Base-by-base conservation (phyloP, 306 rosid species). In the Mimosa bimucronata region DNA sequence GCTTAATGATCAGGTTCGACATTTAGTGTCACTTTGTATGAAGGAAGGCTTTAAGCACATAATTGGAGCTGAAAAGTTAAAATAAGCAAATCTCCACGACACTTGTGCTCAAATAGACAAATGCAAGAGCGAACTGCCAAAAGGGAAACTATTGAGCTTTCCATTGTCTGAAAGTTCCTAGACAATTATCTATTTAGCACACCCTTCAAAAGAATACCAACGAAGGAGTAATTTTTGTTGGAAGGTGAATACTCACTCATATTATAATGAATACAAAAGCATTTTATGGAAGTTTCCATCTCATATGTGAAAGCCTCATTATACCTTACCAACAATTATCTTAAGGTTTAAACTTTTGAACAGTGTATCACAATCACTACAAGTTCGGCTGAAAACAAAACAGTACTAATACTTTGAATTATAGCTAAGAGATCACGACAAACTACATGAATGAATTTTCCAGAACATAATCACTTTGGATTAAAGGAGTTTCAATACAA, bases 21-120 rank as follows among this genome's bases (percentile, higher is more conserved):
- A 52, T 48, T 48, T 46, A 28, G 45, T 72, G 7, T 19, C 61
- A 16, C 61, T 40, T 68, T 40, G 21, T 71, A 26, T 26, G 28
- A 28, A 71, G 26, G 61, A 69, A 12, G 12, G 21, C 74, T 25
- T 25, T 34, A 26, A 44, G 23, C 31, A 19, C 62, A 48, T 8
- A 29, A 48, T 18, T 45, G 53, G 34, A 72, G 55, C 16, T 50
- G 11, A 50, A 48, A 72, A 71, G 60, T 72, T 46, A 38, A 50
- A 34, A 29, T 16, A 48, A 48, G 23, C 30, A 52, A 45, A 2
- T 31, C 60, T 71, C 44, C 55, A 40, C 42, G n/a, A 29, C 64
- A 29, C 5, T 48, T 48, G 50, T 25, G 40, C 16, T 30, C 18
- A 14, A 26, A 50, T 5, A 50, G 61, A 71, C 14, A 16, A 72